phyloP scores from a whole-genome alignment of 2,329 filamentous ascomycete genomes.

The Aspergillus fumigatiaffinis region DNA sequence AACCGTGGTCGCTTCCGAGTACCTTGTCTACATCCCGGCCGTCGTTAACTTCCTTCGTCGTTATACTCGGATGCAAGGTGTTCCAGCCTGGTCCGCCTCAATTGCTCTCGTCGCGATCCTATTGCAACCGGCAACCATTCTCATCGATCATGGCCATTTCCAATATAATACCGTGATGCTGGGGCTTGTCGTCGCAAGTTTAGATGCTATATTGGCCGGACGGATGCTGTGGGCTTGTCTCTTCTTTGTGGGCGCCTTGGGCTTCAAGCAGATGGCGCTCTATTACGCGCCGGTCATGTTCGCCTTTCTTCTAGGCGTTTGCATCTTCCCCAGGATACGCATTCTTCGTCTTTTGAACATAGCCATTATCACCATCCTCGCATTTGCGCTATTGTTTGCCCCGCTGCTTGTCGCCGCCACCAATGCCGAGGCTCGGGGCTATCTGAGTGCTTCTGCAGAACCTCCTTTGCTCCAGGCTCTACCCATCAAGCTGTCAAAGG shows the following conservation, averaged over 20 bases:
- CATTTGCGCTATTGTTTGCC: slow-evolving; percentile 71
- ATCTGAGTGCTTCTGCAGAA: slow-evolving; percentile 59
- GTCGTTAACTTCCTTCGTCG: slow-evolving; percentile 79
- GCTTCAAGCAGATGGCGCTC: slow-evolving; percentile 98
- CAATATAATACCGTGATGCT: slow-evolving; percentile 99
- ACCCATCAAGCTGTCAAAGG: slow-evolving; percentile 56
- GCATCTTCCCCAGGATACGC: slow-evolving; percentile 70
- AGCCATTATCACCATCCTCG: slow-evolving; percentile 64
- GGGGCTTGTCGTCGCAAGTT: slow-evolving; percentile 77
- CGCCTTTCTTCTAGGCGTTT: slow-evolving; percentile 82
- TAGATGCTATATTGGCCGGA: slow-evolving; percentile 84
- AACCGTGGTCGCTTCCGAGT: slow-evolving; percentile 86
- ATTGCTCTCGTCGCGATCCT: slow-evolving; percentile 85
- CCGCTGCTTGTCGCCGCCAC: slow-evolving; percentile 71
- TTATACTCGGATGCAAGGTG: slow-evolving; percentile 69
- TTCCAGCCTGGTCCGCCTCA: slow-evolving; percentile 76
- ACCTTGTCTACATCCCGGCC: slow-evolving; percentile 82
- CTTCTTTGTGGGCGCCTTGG: slow-evolving; percentile 90
- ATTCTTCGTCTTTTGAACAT: slow-evolving; percentile 68
- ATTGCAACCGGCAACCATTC: slow-evolving; percentile 84
- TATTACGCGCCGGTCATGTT: slow-evolving; percentile 96
- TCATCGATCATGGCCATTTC: slow-evolving; percentile 94
- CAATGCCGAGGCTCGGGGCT: slow-evolving; percentile 64
- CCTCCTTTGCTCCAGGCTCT: slow-evolving; percentile 59
- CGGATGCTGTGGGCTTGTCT: slow-evolving; percentile 83